These are phyloP conservation scores for Halteria grandinella DNA, from an alignment of 73 alveolate species.

Conservation along the genomic window DNA sequence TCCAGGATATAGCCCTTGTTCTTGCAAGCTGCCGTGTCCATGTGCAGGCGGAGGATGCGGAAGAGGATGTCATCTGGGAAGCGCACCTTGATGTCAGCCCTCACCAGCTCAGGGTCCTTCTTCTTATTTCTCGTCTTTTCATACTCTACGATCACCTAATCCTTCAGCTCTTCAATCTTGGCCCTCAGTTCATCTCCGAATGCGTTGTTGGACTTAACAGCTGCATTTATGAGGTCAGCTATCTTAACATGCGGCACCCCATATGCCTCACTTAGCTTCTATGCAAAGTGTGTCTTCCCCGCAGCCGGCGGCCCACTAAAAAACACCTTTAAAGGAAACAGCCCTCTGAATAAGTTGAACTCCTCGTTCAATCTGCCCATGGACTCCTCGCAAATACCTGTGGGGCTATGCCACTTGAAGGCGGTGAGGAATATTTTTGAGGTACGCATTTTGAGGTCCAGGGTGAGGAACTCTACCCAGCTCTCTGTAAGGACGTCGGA, in stretches of 20 bases:
- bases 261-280: conserved; percentile 74
- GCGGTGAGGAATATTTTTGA: conserved; percentile 62
- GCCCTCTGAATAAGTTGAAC: conserved; percentile 80
- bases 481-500: conserved; percentile 60
- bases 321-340: conserved; percentile 78
- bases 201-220: conserved; percentile 66
- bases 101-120: conserved; percentile 82
- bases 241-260: conserved; percentile 87
- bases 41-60: conserved; percentile 63
- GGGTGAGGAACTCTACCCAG: conserved; percentile 70
- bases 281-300: conserved; percentile 81
- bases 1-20: conserved; percentile 87
- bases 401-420: conserved; percentile 72
- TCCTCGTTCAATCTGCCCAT: conserved; percentile 73
- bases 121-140: conserved; percentile 69
- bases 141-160: conserved; percentile 75
- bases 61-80: conserved; percentile 79
- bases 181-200: conserved; percentile 80
- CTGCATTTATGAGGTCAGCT: conserved; percentile 71
- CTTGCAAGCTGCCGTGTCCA: conserved; percentile 70
- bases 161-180: conserved; percentile 66
- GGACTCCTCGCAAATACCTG: conserved; percentile 48
- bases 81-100: conserved; percentile 74
- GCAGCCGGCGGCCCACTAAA: conserved; percentile 94
- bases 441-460: conserved; percentile 64